phyloP scores from a whole-genome alignment of 73 alveolate species.

The Paramecium tetraurelia region DNA sequence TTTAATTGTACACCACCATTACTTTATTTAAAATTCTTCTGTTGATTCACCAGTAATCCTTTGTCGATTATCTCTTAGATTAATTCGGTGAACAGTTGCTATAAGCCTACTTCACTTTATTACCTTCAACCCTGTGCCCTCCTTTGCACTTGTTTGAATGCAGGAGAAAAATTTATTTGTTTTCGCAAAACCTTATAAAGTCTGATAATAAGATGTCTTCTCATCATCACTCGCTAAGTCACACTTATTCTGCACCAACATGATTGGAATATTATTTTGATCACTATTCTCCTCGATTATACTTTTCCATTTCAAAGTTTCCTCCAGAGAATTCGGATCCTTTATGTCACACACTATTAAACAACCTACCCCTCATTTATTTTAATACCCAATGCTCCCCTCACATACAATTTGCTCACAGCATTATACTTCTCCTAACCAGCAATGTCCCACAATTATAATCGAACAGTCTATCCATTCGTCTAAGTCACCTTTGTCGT shows the following conservation, averaged over 20 bases:
- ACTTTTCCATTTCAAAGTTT: slow-evolving; percentile 59
- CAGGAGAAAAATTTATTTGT: neutral
- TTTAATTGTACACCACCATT: neutral
- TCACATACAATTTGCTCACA: slow-evolving; percentile 57
- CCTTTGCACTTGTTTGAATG: slow-evolving; percentile 24
- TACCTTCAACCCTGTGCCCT: slow-evolving; percentile 21
- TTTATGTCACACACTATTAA: slow-evolving; percentile 53
- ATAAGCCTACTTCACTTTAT: neutral
- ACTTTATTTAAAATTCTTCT: neutral
- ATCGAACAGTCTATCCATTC: slow-evolving; percentile 56
- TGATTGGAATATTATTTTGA: slow-evolving; percentile 41
- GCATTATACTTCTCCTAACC: slow-evolving; percentile 62
- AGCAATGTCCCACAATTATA: slow-evolving; percentile 65
- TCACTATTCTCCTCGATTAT: slow-evolving; percentile 56
- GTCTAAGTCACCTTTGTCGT: slow-evolving; percentile 45
- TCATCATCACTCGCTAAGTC: slow-evolving; percentile 21
- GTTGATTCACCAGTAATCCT: neutral
- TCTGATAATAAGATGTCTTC: neutral
- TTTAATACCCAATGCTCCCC: slow-evolving; percentile 59
- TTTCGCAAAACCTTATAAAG: slow-evolving; percentile 4
- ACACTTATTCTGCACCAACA: slow-evolving; percentile 54
- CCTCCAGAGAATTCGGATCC: slow-evolving; percentile 45
- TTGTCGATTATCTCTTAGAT: neutral
- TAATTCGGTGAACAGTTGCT: neutral
- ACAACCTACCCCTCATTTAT: neutral